phyloP scores from a whole-genome alignment of 805 yeast genomes.

The Wickerhamiella lipophila region DNA sequence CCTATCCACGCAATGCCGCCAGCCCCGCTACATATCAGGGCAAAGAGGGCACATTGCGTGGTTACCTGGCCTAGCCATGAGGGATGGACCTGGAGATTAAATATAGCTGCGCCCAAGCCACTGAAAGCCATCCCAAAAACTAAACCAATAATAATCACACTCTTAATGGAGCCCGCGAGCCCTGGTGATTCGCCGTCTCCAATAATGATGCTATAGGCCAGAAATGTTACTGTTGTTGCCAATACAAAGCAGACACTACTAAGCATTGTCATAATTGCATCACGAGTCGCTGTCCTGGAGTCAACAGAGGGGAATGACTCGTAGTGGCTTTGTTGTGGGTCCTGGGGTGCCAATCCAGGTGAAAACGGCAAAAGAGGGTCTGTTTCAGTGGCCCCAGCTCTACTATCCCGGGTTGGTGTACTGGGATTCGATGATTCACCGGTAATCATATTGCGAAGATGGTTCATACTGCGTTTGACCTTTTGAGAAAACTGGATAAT shows the following conservation, averaged over 20 bases:
- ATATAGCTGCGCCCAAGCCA: conserved; percentile 35
- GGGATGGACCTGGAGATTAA: conserved; percentile 33
- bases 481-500: conserved; percentile 22
- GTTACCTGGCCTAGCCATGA: conserved; percentile 33
- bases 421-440: conserved; percentile 12
- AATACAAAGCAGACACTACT: conserved; percentile 32
- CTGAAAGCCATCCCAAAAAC: conserved; percentile 33
- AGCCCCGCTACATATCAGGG: conserved; percentile 34
- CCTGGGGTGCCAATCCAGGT: conserved; percentile 14
- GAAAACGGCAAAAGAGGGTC: conserved; percentile 13
- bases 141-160: conserved; percentile 32
- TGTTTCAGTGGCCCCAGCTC: conserved; percentile 13
- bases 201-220: conserved; percentile 34
- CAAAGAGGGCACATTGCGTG: conserved; percentile 34
- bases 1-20: conserved; percentile 31
- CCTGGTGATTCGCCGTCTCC: conserved; percentile 24
- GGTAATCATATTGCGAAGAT: conserved; percentile 11
- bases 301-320: conserved; percentile 13
- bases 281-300: conserved; percentile 25
- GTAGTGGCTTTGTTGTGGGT: conserved; percentile 11
- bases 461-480: conserved; percentile 18
- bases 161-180: conserved; percentile 22
- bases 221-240: conserved; percentile 28
- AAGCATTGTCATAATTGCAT: conserved; percentile 34
- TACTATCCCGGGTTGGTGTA: not conserved